These are phyloP conservation scores for Arachis stenosperma DNA, from an alignment of 306 rosid species.

Conservation along the genomic window DNA sequence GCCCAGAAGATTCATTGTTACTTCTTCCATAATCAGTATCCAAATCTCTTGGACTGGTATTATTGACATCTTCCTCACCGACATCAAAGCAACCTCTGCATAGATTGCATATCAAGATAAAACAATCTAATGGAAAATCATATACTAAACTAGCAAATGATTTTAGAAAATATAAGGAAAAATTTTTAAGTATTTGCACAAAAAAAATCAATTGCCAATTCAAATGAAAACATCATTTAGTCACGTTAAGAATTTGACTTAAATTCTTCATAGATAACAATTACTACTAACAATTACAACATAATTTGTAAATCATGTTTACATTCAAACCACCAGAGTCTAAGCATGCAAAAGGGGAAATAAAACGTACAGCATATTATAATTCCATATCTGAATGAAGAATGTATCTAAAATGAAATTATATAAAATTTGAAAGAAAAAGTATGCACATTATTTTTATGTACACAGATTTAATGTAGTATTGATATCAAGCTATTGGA, in stretches of 20 bases:
- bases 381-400: conserved; percentile 29
- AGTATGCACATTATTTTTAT: not conserved
- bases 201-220: conserved; percentile 19
- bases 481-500: not conserved
- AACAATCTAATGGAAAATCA: conserved; percentile 17
- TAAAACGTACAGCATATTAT: conserved; percentile 3
- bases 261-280: conserved; percentile 6
- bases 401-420: conserved; percentile 31
- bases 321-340: not conserved
- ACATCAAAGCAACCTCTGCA: conserved; percentile 88
- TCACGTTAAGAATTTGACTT: not conserved
- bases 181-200: not conserved
- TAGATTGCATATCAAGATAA: conserved; percentile 23
- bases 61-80: conserved; percentile 60
- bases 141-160: conserved; percentile 12
- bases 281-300: not conserved
- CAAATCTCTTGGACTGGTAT: conserved; percentile 55
- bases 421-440: conserved; percentile 29
- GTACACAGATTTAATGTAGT: not conserved
- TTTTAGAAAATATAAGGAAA: conserved; percentile 26
- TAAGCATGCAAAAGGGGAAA: not conserved
- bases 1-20: conserved; percentile 59
- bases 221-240: conserved; percentile 13
- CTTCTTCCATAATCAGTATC: conserved; percentile 62
- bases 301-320: too few species aligned